These are phyloP conservation scores for Penicillium crystallinum DNA, from an alignment of 495 filamentous ascomycete species.

Conservation along the genomic window DNA sequence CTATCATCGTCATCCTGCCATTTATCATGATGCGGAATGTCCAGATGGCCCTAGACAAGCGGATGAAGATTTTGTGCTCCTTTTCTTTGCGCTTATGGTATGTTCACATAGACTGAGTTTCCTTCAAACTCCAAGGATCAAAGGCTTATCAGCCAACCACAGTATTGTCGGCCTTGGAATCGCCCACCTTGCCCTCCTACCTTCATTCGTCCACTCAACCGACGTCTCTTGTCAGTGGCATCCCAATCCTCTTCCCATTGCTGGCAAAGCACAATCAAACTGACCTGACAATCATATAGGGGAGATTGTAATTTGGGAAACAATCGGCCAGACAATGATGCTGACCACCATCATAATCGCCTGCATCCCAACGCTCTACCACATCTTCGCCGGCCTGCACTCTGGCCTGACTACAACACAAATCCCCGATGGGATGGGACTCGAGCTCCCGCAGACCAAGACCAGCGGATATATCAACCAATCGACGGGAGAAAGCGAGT, in stretches of 20 bases:
- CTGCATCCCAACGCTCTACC: constrained; percentile 33
- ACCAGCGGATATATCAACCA: constrained; percentile 13
- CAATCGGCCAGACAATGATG: constrained; percentile 24
- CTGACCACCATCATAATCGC: constrained; percentile 24
- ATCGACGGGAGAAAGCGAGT: neutral
- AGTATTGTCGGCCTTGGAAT: constrained; percentile 21
- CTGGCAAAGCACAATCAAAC: neutral
- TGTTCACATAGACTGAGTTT: neutral
- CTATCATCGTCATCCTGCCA: constrained; percentile 13
- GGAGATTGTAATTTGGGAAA: constrained; percentile 10
- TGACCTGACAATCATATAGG: constrained; percentile 12
- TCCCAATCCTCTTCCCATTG: neutral
- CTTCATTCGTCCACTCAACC: constrained; percentile 16
- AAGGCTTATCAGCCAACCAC: neutral
- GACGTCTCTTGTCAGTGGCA: constrained; percentile 19
- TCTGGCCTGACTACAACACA: constrained; percentile 31
- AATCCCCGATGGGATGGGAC: constrained; percentile 14
- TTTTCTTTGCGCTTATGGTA: constrained; percentile 20
- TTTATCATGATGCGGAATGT: constrained; percentile 27
- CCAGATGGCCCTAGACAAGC: constrained; percentile 16
- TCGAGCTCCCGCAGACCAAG: constrained; percentile 16
- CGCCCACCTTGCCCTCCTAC: constrained; percentile 16
- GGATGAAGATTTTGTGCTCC: constrained; percentile 21
- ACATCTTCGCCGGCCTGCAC: constrained; percentile 32
- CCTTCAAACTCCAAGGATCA: neutral